These are phyloP conservation scores for Collybia sordida DNA, from an alignment of 768 basidiomycete genomes.

Conservation along the genomic window DNA sequence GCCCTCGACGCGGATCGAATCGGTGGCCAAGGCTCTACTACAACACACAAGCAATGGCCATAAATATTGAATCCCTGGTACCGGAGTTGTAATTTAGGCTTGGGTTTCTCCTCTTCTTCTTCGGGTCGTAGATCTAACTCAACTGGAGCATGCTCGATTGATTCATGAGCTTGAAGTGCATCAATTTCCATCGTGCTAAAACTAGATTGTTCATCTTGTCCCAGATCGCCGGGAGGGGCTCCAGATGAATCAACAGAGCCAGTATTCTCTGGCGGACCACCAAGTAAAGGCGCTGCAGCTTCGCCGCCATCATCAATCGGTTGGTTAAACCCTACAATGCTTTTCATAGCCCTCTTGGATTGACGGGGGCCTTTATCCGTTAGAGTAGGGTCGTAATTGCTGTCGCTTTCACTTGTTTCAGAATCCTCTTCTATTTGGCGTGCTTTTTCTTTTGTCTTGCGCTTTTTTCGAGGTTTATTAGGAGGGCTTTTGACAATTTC, in stretches of 20 bases:
- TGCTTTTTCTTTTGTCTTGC: conserved; percentile 35
- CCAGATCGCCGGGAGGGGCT: no score
- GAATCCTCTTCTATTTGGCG: conserved; percentile 21
- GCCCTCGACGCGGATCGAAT: conserved; percentile 34
- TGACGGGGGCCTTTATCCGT: neutral
- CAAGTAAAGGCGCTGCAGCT: conserved; percentile 14
- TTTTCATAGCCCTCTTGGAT: conserved; percentile 6
- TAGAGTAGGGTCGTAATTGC: conserved; percentile 6
- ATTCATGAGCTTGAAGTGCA: conserved; percentile 7
- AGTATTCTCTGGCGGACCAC: neutral
- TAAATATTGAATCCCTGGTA: conserved; percentile 74
- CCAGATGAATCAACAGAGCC: no score
- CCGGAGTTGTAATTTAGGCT: conserved; percentile 61
- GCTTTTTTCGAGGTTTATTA: conserved; percentile 23
- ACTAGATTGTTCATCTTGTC: conserved; percentile 7
- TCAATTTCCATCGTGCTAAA: conserved; percentile 6
- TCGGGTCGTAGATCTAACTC: conserved; percentile 34
- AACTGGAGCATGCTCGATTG: conserved; percentile 13
- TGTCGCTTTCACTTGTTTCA: conserved; percentile 16
- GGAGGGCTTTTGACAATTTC: conserved; percentile 4
- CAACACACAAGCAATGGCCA: conserved; percentile 74
- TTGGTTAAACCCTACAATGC: neutral
- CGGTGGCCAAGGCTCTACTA: conserved; percentile 80
- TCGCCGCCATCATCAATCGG: conserved; percentile 20
- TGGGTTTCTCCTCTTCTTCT: conserved; percentile 78